Evolutionary conservation across 768 basidiomycete species (phyloP).

Genomic region (Stropharia rugosoannulata): DNA sequence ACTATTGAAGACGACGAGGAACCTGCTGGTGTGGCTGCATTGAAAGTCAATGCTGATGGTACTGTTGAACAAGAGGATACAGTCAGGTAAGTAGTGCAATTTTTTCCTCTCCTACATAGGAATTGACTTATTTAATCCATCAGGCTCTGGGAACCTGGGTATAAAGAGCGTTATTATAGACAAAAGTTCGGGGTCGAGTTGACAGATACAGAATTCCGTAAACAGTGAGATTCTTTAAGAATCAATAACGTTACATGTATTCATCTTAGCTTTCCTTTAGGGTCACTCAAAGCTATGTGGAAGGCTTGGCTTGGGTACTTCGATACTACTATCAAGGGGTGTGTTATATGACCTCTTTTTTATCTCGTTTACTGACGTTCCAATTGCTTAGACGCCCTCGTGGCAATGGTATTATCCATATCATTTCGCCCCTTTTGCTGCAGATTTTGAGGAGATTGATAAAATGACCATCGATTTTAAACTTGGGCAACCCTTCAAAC

Average conservation of each 20-base stretch:
- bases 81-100: conserved; percentile 66
- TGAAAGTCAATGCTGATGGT: conserved; percentile 87
- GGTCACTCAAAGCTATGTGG: conserved; percentile 80
- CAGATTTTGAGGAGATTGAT: conserved; percentile 82
- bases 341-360: conserved; percentile 22
- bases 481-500: conserved; percentile 86
- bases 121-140: conserved; percentile 4
- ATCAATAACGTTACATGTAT: neutral
- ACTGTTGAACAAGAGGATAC: conserved; percentile 93
- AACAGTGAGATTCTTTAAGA: conserved; percentile 48
- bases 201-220: conserved; percentile 70
- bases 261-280: conserved; percentile 36
- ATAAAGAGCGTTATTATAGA: conserved; percentile 91
- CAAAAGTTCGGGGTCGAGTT: conserved; percentile 86
- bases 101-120: neutral
- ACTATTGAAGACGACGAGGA: conserved; percentile 55
- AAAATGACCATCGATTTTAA: conserved; percentile 81
- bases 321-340: conserved; percentile 99
- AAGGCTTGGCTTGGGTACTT: conserved; percentile 95
- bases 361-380: conserved; percentile 10
- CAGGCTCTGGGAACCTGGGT: conserved; percentile 96
- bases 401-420: conserved; percentile 99
- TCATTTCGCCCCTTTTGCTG: conserved; percentile 97
- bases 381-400: conserved; percentile 65
- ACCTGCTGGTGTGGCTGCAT: conserved; percentile 41